A percentile compares a stretch with the other conserved stretches of the same genome.
Evolutionary conservation across 78 protist species (phyloP).

Genomic region (Mantamonas sphyraenae): DNA sequence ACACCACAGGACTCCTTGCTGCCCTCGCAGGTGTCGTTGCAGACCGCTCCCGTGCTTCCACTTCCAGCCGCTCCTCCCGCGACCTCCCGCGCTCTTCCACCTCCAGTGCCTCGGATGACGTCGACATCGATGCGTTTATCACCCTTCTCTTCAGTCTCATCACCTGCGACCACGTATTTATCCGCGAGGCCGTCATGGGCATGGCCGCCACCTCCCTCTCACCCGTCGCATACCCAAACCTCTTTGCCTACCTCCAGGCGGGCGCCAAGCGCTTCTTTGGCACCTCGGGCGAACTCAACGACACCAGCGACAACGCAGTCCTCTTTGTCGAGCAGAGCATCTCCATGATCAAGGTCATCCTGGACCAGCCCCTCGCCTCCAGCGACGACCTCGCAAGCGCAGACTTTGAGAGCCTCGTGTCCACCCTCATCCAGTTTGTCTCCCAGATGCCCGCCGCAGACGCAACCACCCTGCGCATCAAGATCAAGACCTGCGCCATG

Average conservation of each 20-base stretch:
- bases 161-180: constrained; percentile 32
- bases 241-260: constrained; percentile 26
- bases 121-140: constrained; percentile 30
- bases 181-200: constrained; percentile 33
- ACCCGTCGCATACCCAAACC: constrained; percentile 20
- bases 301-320: constrained; percentile 8
- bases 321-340: constrained; percentile 41
- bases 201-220: constrained; percentile 29
- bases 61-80: no score
- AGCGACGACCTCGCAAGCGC: constrained; percentile 31
- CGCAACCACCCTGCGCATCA: constrained; percentile 12
- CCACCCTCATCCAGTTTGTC: constrained; percentile 20
- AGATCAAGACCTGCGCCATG: constrained; percentile 38
- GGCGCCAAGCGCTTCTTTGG: constrained; percentile 20
- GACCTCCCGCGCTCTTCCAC: no score
- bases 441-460: constrained; percentile 8
- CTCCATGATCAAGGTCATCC: constrained; percentile 33
- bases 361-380: constrained; percentile 24
- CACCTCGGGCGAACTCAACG: constrained; percentile 23
- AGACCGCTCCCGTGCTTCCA: no score
- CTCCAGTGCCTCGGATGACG: neutral
- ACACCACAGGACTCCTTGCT: no score
- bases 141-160: constrained; percentile 21
- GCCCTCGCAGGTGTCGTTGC: no score
- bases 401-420: constrained; percentile 28